Conservation (phyloP, 192 early-diverging fungal species). For the Borealophlyctis nickersoniae region DNA sequence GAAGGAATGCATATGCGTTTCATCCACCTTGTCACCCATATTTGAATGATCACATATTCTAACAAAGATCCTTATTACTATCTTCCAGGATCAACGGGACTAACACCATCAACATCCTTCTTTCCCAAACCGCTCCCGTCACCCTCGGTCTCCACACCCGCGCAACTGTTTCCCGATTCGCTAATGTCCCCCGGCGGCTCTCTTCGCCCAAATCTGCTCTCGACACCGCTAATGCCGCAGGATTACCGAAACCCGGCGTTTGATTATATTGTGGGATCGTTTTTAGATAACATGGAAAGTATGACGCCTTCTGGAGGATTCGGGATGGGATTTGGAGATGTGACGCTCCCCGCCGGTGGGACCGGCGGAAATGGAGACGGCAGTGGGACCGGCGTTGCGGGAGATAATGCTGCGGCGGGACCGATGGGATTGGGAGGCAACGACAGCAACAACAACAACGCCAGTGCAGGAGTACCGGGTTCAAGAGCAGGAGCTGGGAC, state of each 20-base stretch:
- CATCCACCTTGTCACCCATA: no score
- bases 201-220: constrained; percentile 15
- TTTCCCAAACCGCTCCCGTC: no score
- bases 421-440: no score
- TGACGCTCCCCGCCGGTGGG: not conserved
- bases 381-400: not conserved
- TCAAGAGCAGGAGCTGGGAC: not conserved
- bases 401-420: no score
- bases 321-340: constrained; percentile 9
- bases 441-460: no score
- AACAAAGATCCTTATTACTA: no score
- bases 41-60: no score
- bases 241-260: constrained; percentile 29
- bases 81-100: no score
- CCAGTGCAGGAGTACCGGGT: no score
- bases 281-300: constrained; percentile 37
- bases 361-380: not conserved
- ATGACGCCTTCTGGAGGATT: constrained; percentile 21
- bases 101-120: no score
- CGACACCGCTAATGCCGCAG: not conserved
- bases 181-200: constrained; percentile 19
- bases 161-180: not conserved
- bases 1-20: no score
- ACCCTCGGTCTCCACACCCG: not conserved
- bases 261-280: constrained; percentile 44